A percentile compares a stretch with the other conserved stretches of the same genome.
Conservation (phyloP, 495 filamentous ascomycete genomes). For the Articulospora tetracladia region DNA sequence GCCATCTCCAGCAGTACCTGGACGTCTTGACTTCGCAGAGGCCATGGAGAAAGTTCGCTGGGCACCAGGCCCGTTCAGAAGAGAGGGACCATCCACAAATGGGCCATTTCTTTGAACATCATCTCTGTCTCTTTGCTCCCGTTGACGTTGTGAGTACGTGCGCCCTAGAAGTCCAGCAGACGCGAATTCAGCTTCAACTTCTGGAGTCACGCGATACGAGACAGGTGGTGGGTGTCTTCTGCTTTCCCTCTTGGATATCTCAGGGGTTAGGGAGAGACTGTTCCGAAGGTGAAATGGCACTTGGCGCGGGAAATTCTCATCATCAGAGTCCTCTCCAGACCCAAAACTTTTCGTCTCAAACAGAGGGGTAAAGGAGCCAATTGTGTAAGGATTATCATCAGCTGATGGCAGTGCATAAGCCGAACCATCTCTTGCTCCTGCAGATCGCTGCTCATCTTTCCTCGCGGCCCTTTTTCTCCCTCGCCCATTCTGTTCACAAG, state of each 20-base stretch:
- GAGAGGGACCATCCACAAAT: constrained; percentile 46
- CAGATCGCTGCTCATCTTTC: constrained; percentile 5
- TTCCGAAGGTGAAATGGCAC: constrained; percentile 26
- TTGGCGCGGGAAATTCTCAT: constrained; percentile 22
- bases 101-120: constrained; percentile 24
- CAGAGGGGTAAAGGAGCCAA: constrained; percentile 54
- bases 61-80: constrained; percentile 34
- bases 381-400: constrained; percentile 41
- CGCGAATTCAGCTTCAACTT: constrained; percentile 45
- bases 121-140: constrained; percentile 50
- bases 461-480: constrained; percentile 30
- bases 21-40: constrained; percentile 12
- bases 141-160: constrained; percentile 59
- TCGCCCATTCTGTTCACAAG: constrained; percentile 63
- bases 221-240: constrained; percentile 36
- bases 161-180: constrained; percentile 56
- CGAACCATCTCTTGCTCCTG: constrained; percentile 16
- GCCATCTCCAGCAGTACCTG: constrained; percentile 9
- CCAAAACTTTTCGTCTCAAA: constrained; percentile 47
- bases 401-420: constrained; percentile 23
- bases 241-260: constrained; percentile 30
- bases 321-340: constrained; percentile 19
- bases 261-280: constrained; percentile 6
- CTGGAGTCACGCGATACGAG: constrained; percentile 15
- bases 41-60: constrained; percentile 14